Base-by-base conservation (phyloP, 1,284 basidiomycete genomes). In the Entoloma clypeatum region DNA sequence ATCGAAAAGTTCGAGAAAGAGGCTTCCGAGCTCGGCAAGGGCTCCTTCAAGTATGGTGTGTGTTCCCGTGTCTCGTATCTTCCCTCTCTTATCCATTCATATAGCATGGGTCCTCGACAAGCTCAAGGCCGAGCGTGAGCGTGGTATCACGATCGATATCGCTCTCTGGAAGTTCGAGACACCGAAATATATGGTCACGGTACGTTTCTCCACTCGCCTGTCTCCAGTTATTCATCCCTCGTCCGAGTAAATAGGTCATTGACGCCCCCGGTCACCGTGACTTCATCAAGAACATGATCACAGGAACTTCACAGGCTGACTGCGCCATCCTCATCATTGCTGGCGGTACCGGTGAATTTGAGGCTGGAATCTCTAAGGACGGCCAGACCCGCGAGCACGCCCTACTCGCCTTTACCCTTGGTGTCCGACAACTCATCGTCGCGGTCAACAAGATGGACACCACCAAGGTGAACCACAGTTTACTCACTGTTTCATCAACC, bases 251-350 rank as follows among this genome's bases (percentile, higher is more conserved):
- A n/a, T 45, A 88, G 86, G 92, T 95, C 74, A 95, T 95, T 59
- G 94, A 97, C 69, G 96, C 95, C 70, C 96, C 95, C 43, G 96
- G 95, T 68, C 96, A 99, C 77, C 93, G 95, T 86, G 96, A 99
- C 71, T 99, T 99, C 77, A 99, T 99, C 85, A 99, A 99, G 81
- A 99, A 97, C 91, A 97, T 98, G 93, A 98, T 98, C 68, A 98
- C 93, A 52, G 95, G 95, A 83, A 99, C 95, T 64, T 98, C 95
- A 62, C 95, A 98, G 82, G 95, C 95, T 67, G 95, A 98, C 73
- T 98, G 95, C 65, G 95, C 93, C 64, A 88, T 99, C 67, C 92
- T 99, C 70, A 98, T 99, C 81, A 99, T 99, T 61, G 95, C 94
- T 61, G 89, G 78, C 72, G 96, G 95, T 79, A 92, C 89, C 68